phyloP scores from a whole-genome alignment of 2,329 filamentous ascomycete species.

The Beauveria sp. region DNA sequence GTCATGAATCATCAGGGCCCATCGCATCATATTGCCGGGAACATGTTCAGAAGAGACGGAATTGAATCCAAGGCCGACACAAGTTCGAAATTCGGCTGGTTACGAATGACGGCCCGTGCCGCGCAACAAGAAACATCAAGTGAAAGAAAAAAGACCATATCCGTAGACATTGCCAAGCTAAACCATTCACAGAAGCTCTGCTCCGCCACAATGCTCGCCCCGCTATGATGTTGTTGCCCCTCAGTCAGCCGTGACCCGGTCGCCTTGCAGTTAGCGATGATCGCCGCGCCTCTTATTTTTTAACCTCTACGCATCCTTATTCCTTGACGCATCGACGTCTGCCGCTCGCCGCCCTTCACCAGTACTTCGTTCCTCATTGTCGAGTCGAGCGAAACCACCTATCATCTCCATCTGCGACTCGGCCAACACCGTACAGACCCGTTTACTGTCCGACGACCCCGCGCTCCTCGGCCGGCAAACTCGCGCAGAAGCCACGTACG shows the following conservation, averaged over 20 bases:
- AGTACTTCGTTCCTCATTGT: not conserved
- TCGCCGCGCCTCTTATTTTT: not conserved
- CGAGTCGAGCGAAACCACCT: not conserved
- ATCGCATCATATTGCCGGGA: too few species aligned
- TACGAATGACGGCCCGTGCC: too few species aligned
- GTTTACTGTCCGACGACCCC: not conserved
- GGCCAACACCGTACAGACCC: not conserved
- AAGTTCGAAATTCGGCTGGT: too few species aligned
- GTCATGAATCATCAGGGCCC: too few species aligned
- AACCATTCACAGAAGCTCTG: not conserved
- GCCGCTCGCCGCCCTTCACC: not conserved
- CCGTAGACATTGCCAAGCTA: not conserved
- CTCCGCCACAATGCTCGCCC: slow-evolving; percentile 5
- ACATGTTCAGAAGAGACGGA: too few species aligned
- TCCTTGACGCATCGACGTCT: not conserved
- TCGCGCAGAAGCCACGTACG: not conserved
- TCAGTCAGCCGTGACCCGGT: slow-evolving; percentile 5
- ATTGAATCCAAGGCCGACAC: too few species aligned
- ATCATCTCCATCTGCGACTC: not conserved
- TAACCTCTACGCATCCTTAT: not conserved
- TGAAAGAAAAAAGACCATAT: too few species aligned
- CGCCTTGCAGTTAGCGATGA: not conserved
- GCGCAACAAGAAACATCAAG: too few species aligned
- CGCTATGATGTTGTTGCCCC: slow-evolving; percentile 7
- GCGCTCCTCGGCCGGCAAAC: not conserved